Evolutionary conservation across 345 rosid genomes (phyloP).

Genomic region (Salix koriyanagi): DNA sequence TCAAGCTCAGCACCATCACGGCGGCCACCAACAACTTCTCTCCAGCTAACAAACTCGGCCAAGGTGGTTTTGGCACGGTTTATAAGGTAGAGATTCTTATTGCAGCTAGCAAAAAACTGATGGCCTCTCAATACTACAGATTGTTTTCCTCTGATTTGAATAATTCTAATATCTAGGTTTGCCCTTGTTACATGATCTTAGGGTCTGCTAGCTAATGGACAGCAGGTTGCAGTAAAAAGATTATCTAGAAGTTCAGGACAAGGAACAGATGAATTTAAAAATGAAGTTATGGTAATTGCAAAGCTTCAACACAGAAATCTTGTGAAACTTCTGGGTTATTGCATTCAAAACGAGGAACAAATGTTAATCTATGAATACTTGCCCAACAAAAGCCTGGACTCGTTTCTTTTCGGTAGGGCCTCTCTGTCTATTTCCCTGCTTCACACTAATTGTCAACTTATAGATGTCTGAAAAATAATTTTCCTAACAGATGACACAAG

Average conservation of each 20-base stretch:
- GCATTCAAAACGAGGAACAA: slow-evolving; percentile 48
- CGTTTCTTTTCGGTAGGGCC: slow-evolving; percentile 53
- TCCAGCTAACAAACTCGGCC: too few species aligned
- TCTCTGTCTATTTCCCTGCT: neutral
- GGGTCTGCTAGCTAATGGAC: slow-evolving; percentile 5
- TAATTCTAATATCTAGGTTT: too few species aligned
- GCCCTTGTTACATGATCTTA: neutral
- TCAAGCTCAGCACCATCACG: too few species aligned
- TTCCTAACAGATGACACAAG: slow-evolving; percentile 35
- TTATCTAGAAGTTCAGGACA: slow-evolving; percentile 6
- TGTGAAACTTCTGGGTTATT: slow-evolving; percentile 5
- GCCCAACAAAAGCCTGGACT: slow-evolving; percentile 36
- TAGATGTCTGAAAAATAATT: neutral
- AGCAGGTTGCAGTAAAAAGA: slow-evolving; percentile 7
- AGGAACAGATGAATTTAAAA: slow-evolving; percentile 8
- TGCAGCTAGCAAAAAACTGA: too few species aligned
- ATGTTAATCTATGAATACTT: slow-evolving; percentile 77
- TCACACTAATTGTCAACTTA: neutral
- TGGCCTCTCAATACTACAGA: too few species aligned
- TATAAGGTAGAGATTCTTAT: too few species aligned
- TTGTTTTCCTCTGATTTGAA: too few species aligned
- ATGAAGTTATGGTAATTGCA: slow-evolving; percentile 8
- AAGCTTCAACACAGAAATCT: slow-evolving; percentile 15
- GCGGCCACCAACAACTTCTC: too few species aligned
- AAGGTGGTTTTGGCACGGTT: too few species aligned